Base-by-base conservation (phyloP, 140 eudicot species). In the Flaveria floridana region DNA sequence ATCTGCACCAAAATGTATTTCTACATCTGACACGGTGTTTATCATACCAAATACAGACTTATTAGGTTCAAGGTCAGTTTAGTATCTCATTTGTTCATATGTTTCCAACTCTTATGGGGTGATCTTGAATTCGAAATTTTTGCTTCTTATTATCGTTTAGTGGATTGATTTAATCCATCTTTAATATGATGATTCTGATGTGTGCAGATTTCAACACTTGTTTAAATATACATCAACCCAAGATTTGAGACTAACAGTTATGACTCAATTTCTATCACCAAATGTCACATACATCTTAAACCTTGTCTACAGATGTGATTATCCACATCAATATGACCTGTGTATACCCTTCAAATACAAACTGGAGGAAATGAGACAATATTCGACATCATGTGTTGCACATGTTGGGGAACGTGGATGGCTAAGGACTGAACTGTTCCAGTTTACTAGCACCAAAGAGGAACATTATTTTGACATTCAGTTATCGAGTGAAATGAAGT, bases 251-350 rank as follows among this genome's bases (percentile, higher is more conserved):
- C 12, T 52, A 7, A 39, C 15, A 65, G 66, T 66, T 18, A 8
- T 0, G 26, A 66, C 74, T 52, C 65, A 8, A 10, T 76, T 66
- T 57, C 53, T 76, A 53, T 65, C 53, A n/a, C 71, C 74, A 20
- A 19, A 62, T 76, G 67, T 65, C 42, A 53, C 80, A 39, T 76
- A 76, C 52, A 12, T 55, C 42, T 66, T 76, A 42, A 76, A 76
- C 68, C 70, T 64, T 34, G 48, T 64, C 7, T 64, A 64, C 48
- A 4, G 7, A 3, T 5, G 44, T 2, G 12, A 28, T 13, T 5
- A 5, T 26, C 20, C 42, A 4, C 68, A 6, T 62, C 16, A 14
- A 2, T 0, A 26, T 28, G n/a, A 15, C 42, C 19, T 25, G 11
- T 20, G 68, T 62, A 28, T 64, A 2, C 70, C 70, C 47, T 34